Percentiles rank a stretch among this genome's conserved stretches.
Evolutionary conservation across 495 filamentous ascomycete species (phyloP).

Genomic region (Neurospora discreta): DNA sequence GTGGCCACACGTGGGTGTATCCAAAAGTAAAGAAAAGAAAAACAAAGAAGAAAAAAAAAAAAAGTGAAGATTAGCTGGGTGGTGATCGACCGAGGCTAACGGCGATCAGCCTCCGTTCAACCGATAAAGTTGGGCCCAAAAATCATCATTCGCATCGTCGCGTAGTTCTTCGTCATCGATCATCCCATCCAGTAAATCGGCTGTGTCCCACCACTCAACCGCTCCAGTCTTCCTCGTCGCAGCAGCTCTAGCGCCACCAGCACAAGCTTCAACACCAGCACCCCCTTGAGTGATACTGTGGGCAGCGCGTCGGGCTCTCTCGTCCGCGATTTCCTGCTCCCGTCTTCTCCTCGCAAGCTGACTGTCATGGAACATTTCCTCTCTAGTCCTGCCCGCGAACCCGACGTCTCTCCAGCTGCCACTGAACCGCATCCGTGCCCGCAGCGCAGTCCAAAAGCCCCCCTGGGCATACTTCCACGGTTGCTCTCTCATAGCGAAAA

Average conservation of each 20-base stretch:
- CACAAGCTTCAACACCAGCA: not conserved
- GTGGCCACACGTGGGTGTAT: not conserved
- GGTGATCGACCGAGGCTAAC: not conserved
- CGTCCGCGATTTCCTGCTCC: slow-evolving; percentile 27
- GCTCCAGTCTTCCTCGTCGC: not conserved
- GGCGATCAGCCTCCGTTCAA: not conserved
- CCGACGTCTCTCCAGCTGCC: slow-evolving; percentile 6
- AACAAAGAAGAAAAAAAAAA: not conserved
- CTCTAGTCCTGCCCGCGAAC: slow-evolving; percentile 25
- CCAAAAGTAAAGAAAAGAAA: not conserved
- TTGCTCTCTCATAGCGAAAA: slow-evolving; percentile 55
- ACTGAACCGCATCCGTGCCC: slow-evolving; percentile 7
- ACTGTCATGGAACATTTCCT: slow-evolving; percentile 37
- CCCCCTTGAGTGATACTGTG: not conserved
- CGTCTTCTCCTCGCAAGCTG: slow-evolving; percentile 30
- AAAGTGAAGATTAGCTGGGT: not conserved
- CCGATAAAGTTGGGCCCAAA: not conserved
- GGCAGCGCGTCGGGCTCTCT: not conserved
- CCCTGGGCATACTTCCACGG: slow-evolving; percentile 53
- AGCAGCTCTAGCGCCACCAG: not conserved
- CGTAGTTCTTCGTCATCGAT: not conserved
- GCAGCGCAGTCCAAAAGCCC: slow-evolving; percentile 25
- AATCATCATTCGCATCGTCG: not conserved
- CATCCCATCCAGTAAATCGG: slow-evolving; percentile 3
- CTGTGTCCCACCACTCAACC: slow-evolving; percentile 15